These are phyloP conservation scores for Mycena galericulata DNA, from an alignment of 768 basidiomycete genomes.

Conservation along the genomic window DNA sequence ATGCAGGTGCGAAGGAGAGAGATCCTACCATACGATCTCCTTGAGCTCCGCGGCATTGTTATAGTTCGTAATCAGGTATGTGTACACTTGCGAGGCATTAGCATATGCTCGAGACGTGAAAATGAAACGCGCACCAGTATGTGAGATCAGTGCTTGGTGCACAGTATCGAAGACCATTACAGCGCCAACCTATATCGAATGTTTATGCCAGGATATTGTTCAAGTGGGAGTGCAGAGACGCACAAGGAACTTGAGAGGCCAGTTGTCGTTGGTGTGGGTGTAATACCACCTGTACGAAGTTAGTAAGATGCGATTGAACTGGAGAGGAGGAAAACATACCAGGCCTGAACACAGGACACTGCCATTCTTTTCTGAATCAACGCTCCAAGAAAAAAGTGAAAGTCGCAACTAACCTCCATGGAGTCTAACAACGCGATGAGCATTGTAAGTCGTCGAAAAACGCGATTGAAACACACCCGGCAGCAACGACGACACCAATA, in stretches of 20 bases:
- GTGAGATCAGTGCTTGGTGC: slow-evolving; percentile 66
- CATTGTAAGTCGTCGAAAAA: neutral
- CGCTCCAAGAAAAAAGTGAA: neutral
- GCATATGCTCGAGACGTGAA: neutral
- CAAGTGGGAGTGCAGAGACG: slow-evolving; percentile 25
- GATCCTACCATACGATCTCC: slow-evolving; percentile 56
- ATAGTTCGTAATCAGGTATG: slow-evolving; percentile 59
- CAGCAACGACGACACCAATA: slow-evolving; percentile 62
- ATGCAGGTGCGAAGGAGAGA: neutral
- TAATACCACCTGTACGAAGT: slow-evolving; percentile 50
- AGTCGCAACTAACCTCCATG: slow-evolving; percentile 57
- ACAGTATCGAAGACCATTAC: slow-evolving; percentile 64
- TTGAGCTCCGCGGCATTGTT: slow-evolving; percentile 43
- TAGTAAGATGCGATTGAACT: neutral
- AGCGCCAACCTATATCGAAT: slow-evolving; percentile 55
- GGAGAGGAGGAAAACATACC: slow-evolving; percentile 45
- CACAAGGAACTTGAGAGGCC: slow-evolving; percentile 61
- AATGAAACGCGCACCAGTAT: slow-evolving; percentile 51
- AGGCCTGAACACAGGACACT: slow-evolving; percentile 70
- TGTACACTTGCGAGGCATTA: slow-evolving; percentile 52
- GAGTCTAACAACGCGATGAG: slow-evolving; percentile 47
- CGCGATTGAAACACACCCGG: slow-evolving; percentile 51
- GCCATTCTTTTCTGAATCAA: slow-evolving; percentile 1
- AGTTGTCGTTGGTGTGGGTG: slow-evolving; percentile 61
- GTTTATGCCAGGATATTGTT: neutral